Evolutionary conservation across 352 stramenopile genomes (phyloP), one percentile per base, ranked within the genome.

Genomic region (Salisapilia sapeloensis): DNA sequence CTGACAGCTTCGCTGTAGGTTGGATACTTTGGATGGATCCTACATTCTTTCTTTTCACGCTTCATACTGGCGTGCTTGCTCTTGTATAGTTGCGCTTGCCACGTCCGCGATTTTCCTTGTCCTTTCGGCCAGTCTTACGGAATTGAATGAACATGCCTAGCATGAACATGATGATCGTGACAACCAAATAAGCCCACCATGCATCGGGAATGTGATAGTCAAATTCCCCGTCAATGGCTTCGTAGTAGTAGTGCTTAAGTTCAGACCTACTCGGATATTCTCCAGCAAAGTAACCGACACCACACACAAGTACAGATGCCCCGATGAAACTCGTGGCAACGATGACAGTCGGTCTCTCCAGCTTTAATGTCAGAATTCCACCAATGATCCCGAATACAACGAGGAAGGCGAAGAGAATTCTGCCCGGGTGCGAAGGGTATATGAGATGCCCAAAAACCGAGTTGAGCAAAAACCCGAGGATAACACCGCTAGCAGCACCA

Each of bases 141-240:
- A 77, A 75, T 39, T 79, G 66, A n/a, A 82, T 37, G 25, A 59
- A 50, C 34, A 70, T 38, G 4, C 60, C 62, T 11, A 82, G 26
- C 17, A 53, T 38, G 23, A 60, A 64, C 21, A 82, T 53, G 42
- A 79, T 45, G 9, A 75, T 27, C 24, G 64, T 75, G 11, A 46
- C 55, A 0, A 32, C 53, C 10, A 75, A 32, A 38, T 82, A 82
- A 5, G 15, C 61, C 61, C 61, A 78, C 59, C 60, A 81, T 8
- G 59, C 58, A 6, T 45, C 40, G 10, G 65, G 65, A 25, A 81
- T 72, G 26, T 45, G 46, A 45, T 76, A 76, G 18, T 52, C 38
- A 29, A 42, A 42, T 18, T 69, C 41, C 6, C 56, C 53, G 6
- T 51, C 48, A 5, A 46, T 43, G 21, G 52, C 48, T 20, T 56